Conservation (phyloP, 495 filamentous ascomycete species). For the Penicillium ochrochloron region DNA sequence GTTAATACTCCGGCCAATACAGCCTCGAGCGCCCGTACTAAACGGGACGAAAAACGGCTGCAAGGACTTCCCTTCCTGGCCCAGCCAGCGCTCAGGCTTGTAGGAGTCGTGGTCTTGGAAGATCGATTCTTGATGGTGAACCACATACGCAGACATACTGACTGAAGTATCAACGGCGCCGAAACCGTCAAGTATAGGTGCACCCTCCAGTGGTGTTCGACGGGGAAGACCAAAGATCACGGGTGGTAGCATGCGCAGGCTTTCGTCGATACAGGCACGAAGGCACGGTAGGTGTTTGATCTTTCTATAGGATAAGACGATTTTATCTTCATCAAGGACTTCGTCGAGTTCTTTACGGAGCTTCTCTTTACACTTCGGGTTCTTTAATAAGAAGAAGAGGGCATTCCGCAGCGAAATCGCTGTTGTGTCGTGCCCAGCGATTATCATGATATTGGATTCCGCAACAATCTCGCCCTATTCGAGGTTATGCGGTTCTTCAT, state of each 20-base stretch:
- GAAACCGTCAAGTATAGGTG: constrained; percentile 30
- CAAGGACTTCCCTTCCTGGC: constrained; percentile 34
- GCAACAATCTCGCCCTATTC: constrained; percentile 34
- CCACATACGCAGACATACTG: constrained; percentile 13
- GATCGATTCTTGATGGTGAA: constrained; percentile 29
- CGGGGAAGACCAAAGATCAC: constrained; percentile 11
- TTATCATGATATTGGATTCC: constrained; percentile 44
- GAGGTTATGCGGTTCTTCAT: constrained; percentile 33
- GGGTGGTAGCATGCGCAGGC: constrained; percentile 11
- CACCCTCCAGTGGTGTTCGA: constrained; percentile 27
- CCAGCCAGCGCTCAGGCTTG: constrained; percentile 39
- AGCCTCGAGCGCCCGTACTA: constrained; percentile 43
- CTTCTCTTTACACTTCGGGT: constrained; percentile 51
- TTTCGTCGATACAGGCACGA: constrained; percentile 16
- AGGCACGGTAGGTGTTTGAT: constrained; percentile 16
- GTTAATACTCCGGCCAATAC: constrained; percentile 50
- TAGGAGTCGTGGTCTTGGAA: constrained; percentile 31
- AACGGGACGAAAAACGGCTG: constrained; percentile 45
- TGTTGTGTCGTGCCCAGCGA: constrained; percentile 58
- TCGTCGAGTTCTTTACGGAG: constrained; percentile 60
- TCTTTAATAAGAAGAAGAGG: constrained; percentile 57
- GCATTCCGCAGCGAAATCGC: constrained; percentile 51
- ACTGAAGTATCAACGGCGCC: constrained; percentile 10
- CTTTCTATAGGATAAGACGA: constrained; percentile 19
- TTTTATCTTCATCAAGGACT: constrained; percentile 36